Evolutionary conservation across 2,329 filamentous ascomycete species (phyloP).

Genomic region (Phaeoacremonium minimum): DNA sequence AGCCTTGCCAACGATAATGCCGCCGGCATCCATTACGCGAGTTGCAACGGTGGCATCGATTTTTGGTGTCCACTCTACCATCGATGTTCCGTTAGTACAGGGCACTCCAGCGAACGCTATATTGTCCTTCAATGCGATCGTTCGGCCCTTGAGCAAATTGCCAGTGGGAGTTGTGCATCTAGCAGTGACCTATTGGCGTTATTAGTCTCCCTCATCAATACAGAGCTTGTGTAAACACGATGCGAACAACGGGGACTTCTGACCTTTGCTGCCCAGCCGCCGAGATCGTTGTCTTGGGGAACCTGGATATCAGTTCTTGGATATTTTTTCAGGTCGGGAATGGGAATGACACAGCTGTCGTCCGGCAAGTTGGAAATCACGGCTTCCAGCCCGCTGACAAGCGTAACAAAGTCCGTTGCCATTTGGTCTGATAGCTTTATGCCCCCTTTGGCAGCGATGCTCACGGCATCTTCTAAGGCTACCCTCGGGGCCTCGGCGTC

Average conservation of each 20-base stretch:
- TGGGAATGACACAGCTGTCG: slow-evolving; percentile 4
- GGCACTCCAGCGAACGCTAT: slow-evolving; percentile 20
- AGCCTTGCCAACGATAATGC: slow-evolving; percentile 15
- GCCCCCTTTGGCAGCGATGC: too few species aligned
- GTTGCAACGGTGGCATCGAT: slow-evolving; percentile 16
- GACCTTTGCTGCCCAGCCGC: slow-evolving; percentile 6
- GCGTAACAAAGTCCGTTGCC: too few species aligned
- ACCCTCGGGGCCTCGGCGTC: too few species aligned
- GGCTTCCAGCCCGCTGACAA: slow-evolving; percentile 4
- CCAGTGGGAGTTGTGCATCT: slow-evolving; percentile 3
- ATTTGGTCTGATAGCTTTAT: too few species aligned
- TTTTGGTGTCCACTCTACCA: slow-evolving; percentile 12
- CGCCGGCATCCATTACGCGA: slow-evolving; percentile 18
- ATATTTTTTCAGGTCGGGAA: slow-evolving; percentile 5
- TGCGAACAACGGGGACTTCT: not conserved
- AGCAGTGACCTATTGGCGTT: slow-evolving; percentile 1
- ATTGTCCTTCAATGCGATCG: slow-evolving; percentile 21
- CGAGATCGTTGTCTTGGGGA: slow-evolving; percentile 2
- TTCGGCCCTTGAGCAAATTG: slow-evolving; percentile 3
- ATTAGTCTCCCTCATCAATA: not conserved
- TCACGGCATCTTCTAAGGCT: too few species aligned
- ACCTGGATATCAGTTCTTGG: slow-evolving; percentile 4
- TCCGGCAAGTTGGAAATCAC: slow-evolving; percentile 4
- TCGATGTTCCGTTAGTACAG: slow-evolving; percentile 15
- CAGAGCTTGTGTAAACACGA: not conserved